Conservation (phyloP, 306 rosid species). For the Lotus japonicus region DNA sequence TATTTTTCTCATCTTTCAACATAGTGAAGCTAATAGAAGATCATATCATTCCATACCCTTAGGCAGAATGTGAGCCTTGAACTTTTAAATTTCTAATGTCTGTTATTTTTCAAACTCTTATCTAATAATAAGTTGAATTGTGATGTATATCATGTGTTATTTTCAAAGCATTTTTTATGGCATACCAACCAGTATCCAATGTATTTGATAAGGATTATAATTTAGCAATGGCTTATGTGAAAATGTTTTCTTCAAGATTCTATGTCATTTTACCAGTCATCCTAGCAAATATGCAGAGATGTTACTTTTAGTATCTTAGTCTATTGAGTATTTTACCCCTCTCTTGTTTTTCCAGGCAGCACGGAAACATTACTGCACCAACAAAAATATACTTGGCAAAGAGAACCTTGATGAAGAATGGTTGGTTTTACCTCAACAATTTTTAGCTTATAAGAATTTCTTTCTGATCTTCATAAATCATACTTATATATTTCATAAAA, state of each 20-base stretch:
- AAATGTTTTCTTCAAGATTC: slow-evolving; percentile 1
- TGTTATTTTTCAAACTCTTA: neutral
- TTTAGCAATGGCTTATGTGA: neutral
- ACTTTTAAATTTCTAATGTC: neutral
- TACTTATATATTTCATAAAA: slow-evolving; percentile 27
- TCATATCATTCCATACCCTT: neutral
- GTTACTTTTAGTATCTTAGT: neutral
- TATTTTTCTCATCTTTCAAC: no score
- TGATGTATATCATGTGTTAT: neutral
- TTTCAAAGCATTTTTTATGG: slow-evolving; percentile 4
- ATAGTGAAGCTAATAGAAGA: neutral
- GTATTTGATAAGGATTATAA: neutral
- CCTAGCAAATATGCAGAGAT: neutral
- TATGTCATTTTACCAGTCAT: neutral
- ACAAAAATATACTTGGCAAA: slow-evolving; percentile 49
- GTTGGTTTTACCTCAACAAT: slow-evolving; percentile 30
- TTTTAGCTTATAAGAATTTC: slow-evolving; percentile 13
- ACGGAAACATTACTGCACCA: slow-evolving; percentile 90
- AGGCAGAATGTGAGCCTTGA: neutral
- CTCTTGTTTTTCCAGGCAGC: slow-evolving; percentile 56
- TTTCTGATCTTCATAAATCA: neutral
- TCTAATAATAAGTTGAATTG: neutral
- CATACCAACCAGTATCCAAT: neutral
- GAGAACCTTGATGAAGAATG: slow-evolving; percentile 82
- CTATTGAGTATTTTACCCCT: neutral